Base-by-base conservation (phyloP, 441 rosid genomes). In the Erodium moschatum region DNA sequence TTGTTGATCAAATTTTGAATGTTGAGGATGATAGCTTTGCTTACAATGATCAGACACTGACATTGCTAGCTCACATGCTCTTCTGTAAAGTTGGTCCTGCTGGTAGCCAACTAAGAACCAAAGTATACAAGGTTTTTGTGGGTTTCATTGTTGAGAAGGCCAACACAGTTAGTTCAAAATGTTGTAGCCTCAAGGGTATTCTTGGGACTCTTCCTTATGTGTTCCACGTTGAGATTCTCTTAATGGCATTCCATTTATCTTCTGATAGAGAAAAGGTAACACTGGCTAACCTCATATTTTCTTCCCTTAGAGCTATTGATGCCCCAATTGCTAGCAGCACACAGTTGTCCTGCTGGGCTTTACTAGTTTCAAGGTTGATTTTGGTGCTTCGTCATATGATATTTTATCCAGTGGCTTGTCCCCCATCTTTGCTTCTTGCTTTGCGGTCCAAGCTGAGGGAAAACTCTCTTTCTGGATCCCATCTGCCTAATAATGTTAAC, bases 211-310 rank as follows among this genome's bases (percentile, higher is more conserved):
- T 93, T 75, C 99, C 99, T 61, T 89, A 98, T 48, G 81, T 82
- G 62, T 90, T 89, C 79, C 97, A 96, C 80, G 75, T 93, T 77
- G 96, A 96, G 89, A 87, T 96, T 83, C 96, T 96, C 76, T 83
- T 93, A 40, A 83, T 90, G 89, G 92, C 97, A 66, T 96, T 93
- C 82, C 97, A 96, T 82, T 81, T 96, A 77, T 96, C 99, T 50
- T 77, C 88, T 65, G 82, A 84, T 67, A 87, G 69, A 76, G 98
- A 96, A 75, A 96, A 86, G 88, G 82, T 77, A 66, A 75, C 75
- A 21, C 80, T 88, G 76, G 90, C 92, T 66, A 84, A 81, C 73
- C 76, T 86, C 46, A 70, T 91, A 64, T 77, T 85, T 72, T 82
- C 86, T 64, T 78, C 93, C 52, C 79, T 96, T 29, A 78, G 33